These are phyloP conservation scores for Penicillium sp. DNA, from an alignment of 2,329 filamentous ascomycete genomes.

Conservation along the genomic window DNA sequence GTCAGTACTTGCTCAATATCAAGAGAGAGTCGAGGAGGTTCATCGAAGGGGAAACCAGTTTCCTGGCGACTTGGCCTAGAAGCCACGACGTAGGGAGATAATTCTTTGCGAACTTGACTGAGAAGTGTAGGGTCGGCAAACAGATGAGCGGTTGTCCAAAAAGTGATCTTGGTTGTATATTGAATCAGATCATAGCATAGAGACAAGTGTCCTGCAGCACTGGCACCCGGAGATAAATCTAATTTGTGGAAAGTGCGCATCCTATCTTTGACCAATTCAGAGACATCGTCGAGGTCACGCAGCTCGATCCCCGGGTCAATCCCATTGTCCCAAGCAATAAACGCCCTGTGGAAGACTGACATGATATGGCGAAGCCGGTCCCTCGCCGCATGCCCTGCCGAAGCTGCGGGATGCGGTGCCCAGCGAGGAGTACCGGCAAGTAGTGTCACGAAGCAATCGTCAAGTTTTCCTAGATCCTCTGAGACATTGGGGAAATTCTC, in stretches of 20 bases:
- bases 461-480: constrained; percentile 56
- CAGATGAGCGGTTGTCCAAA: constrained; percentile 53
- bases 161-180: constrained; percentile 53
- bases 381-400: constrained; percentile 50
- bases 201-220: constrained; percentile 47
- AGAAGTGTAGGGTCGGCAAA: constrained; percentile 43
- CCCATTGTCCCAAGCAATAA: constrained; percentile 45
- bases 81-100: constrained; percentile 44
- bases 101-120: constrained; percentile 47
- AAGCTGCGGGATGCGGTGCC: constrained; percentile 53
- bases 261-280: constrained; percentile 45
- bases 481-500: constrained; percentile 55
- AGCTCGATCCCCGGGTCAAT: constrained; percentile 45
- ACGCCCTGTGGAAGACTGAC: constrained; percentile 44
- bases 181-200: constrained; percentile 57
- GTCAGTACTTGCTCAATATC: constrained; percentile 42
- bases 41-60: constrained; percentile 44
- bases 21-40: constrained; percentile 45
- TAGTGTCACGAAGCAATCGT: constrained; percentile 55
- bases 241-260: constrained; percentile 42
- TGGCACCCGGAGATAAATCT: constrained; percentile 38
- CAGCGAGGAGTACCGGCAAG: constrained; percentile 57
- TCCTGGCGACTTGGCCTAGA: constrained; percentile 36
- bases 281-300: constrained; percentile 51
- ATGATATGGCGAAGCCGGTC: constrained; percentile 43